Evolutionary conservation across 345 rosid genomes (phyloP).

Genomic region (Syzygium oleosum): DNA sequence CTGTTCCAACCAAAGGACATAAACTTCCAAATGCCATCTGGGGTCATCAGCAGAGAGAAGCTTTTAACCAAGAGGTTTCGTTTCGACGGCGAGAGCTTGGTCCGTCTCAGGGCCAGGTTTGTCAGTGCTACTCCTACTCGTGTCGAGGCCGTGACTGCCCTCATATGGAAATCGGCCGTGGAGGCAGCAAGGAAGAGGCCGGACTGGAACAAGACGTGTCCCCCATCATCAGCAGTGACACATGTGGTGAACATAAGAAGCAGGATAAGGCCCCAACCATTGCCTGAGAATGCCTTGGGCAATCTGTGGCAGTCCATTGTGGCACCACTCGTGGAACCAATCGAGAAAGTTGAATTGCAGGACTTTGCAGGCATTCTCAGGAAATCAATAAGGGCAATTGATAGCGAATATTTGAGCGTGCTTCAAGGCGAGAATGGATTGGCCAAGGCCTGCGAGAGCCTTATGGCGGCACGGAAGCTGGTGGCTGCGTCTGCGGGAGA

Average conservation of each 20-base stretch:
- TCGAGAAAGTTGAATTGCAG: background rate
- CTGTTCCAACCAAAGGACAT: background rate
- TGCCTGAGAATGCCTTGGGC: slow-evolving; percentile 5
- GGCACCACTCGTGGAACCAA: background rate
- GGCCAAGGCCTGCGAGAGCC: background rate
- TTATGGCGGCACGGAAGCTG: background rate
- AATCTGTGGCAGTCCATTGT: slow-evolving; percentile 9
- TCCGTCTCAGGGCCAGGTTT: background rate
- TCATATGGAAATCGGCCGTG: background rate
- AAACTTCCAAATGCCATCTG: slow-evolving; percentile 2
- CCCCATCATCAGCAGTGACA: slow-evolving; percentile 6
- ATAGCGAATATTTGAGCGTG: background rate
- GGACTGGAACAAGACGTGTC: background rate
- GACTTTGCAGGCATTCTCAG: slow-evolving; percentile 1
- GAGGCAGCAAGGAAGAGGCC: background rate
- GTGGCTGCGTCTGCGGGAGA: background rate
- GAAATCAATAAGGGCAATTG: slow-evolving; percentile 1
- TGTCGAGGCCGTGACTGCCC: background rate
- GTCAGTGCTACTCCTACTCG: background rate
- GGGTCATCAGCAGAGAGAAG: background rate
- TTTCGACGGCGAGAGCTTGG: background rate
- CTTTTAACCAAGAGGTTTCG: background rate
- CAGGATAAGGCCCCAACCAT: slow-evolving; percentile 4
- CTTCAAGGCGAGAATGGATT: slow-evolving; percentile 3
- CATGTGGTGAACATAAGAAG: slow-evolving; percentile 10